Base-by-base conservation (phyloP, 345 rosid species). In the Gossypium mustelinum region DNA sequence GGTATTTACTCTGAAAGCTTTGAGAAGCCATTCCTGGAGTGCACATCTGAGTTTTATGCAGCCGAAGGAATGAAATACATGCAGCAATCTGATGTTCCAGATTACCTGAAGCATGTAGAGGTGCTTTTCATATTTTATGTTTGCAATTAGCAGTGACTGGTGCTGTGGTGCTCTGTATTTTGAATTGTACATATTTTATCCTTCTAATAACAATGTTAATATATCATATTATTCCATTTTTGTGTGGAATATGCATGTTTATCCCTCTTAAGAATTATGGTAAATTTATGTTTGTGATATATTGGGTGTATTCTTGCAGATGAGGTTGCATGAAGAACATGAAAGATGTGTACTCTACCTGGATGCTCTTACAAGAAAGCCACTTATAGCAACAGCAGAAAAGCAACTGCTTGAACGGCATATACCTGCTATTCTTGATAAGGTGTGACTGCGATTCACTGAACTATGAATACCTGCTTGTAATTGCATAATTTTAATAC, bases 21-120 rank as follows among this genome's bases (percentile, higher is more conserved):
- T 88, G 97, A 94, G 85, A 94, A 86, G 77, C 89, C 89, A 67
- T 95, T 95, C 85, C 94, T 95, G 70, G 97, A 90, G 76, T 78
- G 92, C 78, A 95, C 98, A 45, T 93, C 97, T n/a, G 99, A 90
- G 81, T 95, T 93, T 89, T 95, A 93, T 91, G 97, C 93, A 10
- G 84, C 99, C 41, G 99, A 95, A 84, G 99, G 99, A 77, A 90
- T 90, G 98, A 89, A 87, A 80, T 91, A 86, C 85, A 91, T 93
- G 94, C 99, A 95, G 84, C 99, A 91, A 79, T 87, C 88, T 18
- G 97, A 95, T 78, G 94, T 95, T 79, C 97, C 99, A 52, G 99
- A 95, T 82, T 95, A 93, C 85, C 79, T 93, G 82, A 95, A 91
- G 87, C 99, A 93, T 72, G 99, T 95, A 71, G 99, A 95, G 98